Evolutionary conservation across 1,139 yeast genomes (phyloP), one percentile per base, ranked within the genome.

Genomic region (Diutina ranongensis): DNA sequence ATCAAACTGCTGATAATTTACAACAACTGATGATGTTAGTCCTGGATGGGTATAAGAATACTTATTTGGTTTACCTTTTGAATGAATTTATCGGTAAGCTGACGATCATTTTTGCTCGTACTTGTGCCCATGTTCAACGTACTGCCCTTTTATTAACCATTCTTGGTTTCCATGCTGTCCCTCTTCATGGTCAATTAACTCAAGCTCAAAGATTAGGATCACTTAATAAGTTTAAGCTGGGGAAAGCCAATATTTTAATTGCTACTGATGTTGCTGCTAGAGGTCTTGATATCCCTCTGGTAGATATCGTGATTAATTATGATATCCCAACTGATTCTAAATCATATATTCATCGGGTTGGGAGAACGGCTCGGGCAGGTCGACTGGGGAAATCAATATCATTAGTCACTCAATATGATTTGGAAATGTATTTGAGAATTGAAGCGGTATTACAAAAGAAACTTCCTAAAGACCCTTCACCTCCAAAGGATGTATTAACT

Each of bases 261-360:
- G 98, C 98, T 10, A 92, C 98, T 0, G 97, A 92, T 65, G 98
- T 92, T 41, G 98, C 97, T 10, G 96, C 98, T 1, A 79, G 98
- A 67, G 98, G 98, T 49, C 74, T 92, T 53, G 98, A 92, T 74
- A 92, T 92, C 51, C 98, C 98, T 5, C 73, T 83, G 22, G 98
- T 92, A 40, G 98, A 92, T 62, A 72, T 86, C 46, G 98, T 92
- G 45, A 74, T 92, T 50, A 92, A 92, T 63, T 92, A 87, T 59
- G 96, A 89, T 59, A 88, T 92, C 31, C 99, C 98, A 13, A 92
- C 95, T 10, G 97, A 94, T 58, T 88, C 97, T n/a, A 94, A 94
- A 59, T 94, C 97, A 1, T 92, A 94, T 56, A 89, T 94, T 54
- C 98, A 92, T 62, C 75, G 98, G 58, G 98, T 92, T 18, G 98